Percentiles rank a stretch among this genome's conserved stretches.
Evolutionary conservation across 2,329 filamentous ascomycete genomes (phyloP).

Genomic region (Talaromyces sp.): DNA sequence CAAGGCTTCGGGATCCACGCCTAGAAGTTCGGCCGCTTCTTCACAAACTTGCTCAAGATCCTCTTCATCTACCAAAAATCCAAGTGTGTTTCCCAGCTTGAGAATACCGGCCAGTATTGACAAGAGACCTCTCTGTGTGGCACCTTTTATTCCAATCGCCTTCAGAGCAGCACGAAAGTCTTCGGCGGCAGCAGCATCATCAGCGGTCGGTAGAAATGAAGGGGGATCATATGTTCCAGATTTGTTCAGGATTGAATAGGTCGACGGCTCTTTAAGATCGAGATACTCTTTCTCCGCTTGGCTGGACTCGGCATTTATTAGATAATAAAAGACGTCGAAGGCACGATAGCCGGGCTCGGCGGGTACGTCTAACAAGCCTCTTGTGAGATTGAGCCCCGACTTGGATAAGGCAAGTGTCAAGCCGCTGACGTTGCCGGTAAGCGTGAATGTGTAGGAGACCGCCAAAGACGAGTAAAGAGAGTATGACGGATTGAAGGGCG

Average conservation of each 20-base stretch:
- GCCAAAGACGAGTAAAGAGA: constrained; percentile 76
- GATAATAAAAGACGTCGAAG: constrained; percentile 97
- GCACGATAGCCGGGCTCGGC: constrained; percentile 77
- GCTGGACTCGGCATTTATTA: constrained; percentile 86
- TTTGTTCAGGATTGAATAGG: constrained; percentile 73
- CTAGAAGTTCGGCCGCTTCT: constrained; percentile 80
- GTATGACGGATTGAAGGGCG: constrained; percentile 81
- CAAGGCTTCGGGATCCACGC: constrained; percentile 80
- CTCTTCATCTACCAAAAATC: constrained; percentile 80
- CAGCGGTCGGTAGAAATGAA: constrained; percentile 82
- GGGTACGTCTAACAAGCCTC: constrained; percentile 77
- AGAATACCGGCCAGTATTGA: constrained; percentile 80
- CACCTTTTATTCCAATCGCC: constrained; percentile 88
- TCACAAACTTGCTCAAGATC: constrained; percentile 81
- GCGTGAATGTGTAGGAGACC: constrained; percentile 74
- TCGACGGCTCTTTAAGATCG: constrained; percentile 69
- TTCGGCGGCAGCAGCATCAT: constrained; percentile 88
- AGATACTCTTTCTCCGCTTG: constrained; percentile 85
- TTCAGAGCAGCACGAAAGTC: constrained; percentile 86
- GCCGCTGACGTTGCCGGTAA: constrained; percentile 72
- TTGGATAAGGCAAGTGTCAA: constrained; percentile 76
- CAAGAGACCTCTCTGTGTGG: constrained; percentile 74
- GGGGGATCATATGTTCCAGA: constrained; percentile 85
- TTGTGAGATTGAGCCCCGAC: constrained; percentile 78
- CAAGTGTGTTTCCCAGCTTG: constrained; percentile 86